Conservation (phyloP, 208 protist species). For the Leishmania martiniquensis region DNA sequence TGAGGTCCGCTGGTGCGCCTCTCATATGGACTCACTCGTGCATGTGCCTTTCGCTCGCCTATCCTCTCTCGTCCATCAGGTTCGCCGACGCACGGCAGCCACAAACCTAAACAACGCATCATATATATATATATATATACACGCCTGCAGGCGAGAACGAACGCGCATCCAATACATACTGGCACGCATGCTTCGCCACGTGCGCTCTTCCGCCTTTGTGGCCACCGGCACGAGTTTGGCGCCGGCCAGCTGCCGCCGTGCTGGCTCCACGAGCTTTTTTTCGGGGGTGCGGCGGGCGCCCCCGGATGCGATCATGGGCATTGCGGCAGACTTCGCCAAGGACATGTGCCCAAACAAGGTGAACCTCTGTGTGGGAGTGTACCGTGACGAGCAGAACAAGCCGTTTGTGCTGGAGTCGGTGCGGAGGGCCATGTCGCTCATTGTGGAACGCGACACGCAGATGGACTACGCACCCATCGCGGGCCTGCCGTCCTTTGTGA, state of each 20-base stretch:
- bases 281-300: constrained; percentile 46
- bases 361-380: constrained; percentile 97
- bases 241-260: constrained; percentile 4
- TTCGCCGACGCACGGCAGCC: too few relatives aligned
- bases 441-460: constrained; percentile 38
- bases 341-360: constrained; percentile 93
- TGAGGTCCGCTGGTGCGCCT: too few relatives aligned
- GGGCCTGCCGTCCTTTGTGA: constrained; percentile 84
- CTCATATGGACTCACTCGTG: too few relatives aligned
- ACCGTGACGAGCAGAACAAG: constrained; percentile 93
- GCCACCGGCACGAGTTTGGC: neutral
- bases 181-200: constrained; percentile 15
- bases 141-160: neutral
- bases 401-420: constrained; percentile 94
- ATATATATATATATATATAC: too few relatives aligned
- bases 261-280: constrained; percentile 42
- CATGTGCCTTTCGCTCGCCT: too few relatives aligned
- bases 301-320: constrained; percentile 78
- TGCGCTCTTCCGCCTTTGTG: neutral
- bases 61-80: too few relatives aligned
- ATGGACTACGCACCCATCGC: constrained; percentile 97
- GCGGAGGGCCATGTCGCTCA: constrained; percentile 53
- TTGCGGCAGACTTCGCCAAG: constrained; percentile 53
- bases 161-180: neutral
- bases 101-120: too few relatives aligned